Evolutionary conservation across 371 early-diverging fungal genomes (phyloP).

Genomic region (Saksenaea vasiformis): DNA sequence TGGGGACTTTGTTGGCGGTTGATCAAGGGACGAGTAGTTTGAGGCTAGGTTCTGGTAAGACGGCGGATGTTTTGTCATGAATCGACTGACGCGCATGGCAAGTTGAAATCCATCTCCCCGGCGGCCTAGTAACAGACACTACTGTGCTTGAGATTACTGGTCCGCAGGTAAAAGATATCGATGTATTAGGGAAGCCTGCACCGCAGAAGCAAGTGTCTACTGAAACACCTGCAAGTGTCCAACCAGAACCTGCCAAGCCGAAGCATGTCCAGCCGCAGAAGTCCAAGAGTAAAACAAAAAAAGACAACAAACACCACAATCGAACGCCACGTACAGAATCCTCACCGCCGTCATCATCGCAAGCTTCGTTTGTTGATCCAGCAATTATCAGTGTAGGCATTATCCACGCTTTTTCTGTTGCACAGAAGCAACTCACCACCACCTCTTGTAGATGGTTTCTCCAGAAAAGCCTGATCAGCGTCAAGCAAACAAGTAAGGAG

Average conservation of each 20-base stretch:
- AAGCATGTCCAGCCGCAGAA: slow-evolving; percentile 2
- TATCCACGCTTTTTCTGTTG: background rate
- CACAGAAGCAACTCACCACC: background rate
- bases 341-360: background rate
- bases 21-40: slow-evolving; percentile 14
- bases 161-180: slow-evolving; percentile 2
- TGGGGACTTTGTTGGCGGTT: slow-evolving; percentile 18
- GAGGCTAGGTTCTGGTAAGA: slow-evolving; percentile 17
- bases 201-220: background rate
- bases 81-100: background rate
- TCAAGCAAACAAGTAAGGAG: slow-evolving; percentile 7
- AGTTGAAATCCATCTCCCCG: background rate
- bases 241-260: background rate
- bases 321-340: background rate
- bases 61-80: background rate
- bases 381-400: slow-evolving; percentile 26
- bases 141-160: slow-evolving; percentile 2
- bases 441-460: background rate
- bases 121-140: background rate
- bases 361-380: slow-evolving; percentile 23
- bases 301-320: slow-evolving; percentile 4
- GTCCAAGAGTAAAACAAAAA: background rate
- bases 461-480: slow-evolving; percentile 4
- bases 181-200: background rate
- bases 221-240: background rate